Evolutionary conservation across 306 rosid genomes (phyloP).

Genomic region (Cajanus cajan): DNA sequence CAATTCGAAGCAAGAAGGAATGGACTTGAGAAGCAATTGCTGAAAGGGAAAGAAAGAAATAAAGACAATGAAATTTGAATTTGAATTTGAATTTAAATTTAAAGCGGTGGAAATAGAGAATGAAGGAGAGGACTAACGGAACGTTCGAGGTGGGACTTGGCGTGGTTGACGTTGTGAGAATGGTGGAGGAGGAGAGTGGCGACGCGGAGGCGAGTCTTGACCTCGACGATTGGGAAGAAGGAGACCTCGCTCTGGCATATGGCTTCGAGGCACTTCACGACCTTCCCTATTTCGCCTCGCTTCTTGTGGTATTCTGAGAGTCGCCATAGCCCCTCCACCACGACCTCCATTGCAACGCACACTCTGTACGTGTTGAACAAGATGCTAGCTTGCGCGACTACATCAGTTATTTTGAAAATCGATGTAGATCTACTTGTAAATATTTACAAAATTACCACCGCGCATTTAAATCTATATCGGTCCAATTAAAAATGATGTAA

Average conservation of each 20-base stretch:
- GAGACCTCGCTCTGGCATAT: conserved; percentile 80
- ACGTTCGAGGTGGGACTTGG: conserved; percentile 91
- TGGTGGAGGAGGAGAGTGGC: conserved; percentile 83
- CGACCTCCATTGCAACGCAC: conserved; percentile 65
- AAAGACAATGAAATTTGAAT: neutral
- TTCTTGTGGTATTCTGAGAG: conserved; percentile 73
- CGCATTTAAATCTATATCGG: no score
- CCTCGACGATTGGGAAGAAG: conserved; percentile 87
- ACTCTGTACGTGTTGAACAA: no score
- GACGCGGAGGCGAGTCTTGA: conserved; percentile 89
- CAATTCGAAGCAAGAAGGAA: conserved; percentile 88
- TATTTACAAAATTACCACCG: no score
- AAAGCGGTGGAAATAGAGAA: neutral
- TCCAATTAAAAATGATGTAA: no score
- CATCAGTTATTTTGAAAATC: no score
- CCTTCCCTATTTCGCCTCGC: conserved; percentile 70
- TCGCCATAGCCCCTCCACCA: conserved; percentile 92
- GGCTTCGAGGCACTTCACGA: conserved; percentile 88
- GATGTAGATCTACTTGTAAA: no score
- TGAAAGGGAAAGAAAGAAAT: neutral
- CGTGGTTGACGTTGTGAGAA: conserved; percentile 80
- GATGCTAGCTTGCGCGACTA: no score
- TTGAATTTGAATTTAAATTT: neutral
- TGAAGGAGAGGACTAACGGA: conserved; percentile 37
- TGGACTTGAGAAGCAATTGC: conserved; percentile 75